phyloP scores from a whole-genome alignment of 768 basidiomycete genomes.

The Trichaptum fuscoviolaceum region DNA sequence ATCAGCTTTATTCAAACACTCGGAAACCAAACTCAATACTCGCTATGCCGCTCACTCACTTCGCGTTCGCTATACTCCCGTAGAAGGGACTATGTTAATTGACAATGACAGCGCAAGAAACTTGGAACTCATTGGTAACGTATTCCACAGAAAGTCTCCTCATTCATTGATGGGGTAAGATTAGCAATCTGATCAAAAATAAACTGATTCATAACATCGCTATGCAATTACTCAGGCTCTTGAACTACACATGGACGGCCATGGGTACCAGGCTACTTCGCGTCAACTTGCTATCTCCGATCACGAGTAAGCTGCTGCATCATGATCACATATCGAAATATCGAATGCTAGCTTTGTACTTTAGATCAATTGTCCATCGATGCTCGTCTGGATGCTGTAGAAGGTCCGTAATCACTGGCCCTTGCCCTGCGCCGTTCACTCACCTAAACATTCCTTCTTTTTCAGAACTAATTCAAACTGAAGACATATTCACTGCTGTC shows the following conservation, averaged over 20 bases:
- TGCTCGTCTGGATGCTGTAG: conserved; percentile 80
- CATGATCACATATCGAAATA: not conserved
- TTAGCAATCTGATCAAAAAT: not conserved
- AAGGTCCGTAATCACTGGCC: conserved; percentile 41
- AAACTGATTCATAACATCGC: not conserved
- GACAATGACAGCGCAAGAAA: conserved; percentile 86
- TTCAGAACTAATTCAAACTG: conserved; percentile 68
- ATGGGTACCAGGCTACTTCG: conserved; percentile 84
- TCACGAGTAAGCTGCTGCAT: conserved; percentile 45
- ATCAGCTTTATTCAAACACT: conserved; percentile 83
- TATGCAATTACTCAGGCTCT: conserved; percentile 34
- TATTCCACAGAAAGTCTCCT: conserved; percentile 54
- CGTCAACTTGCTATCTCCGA: conserved; percentile 76
- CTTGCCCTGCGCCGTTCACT: conserved; percentile 10
- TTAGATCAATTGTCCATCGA: conserved; percentile 62
- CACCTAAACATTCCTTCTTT: conserved; percentile 10
- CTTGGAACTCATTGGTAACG: conserved; percentile 83
- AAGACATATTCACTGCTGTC: conserved; percentile 66
- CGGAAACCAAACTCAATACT: conserved; percentile 63
- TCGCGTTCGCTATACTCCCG: conserved; percentile 67
- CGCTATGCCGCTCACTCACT: conserved; percentile 68
- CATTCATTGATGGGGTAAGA: conserved; percentile 79
- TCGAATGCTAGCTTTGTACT: conserved; percentile 9
- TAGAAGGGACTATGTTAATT: conserved; percentile 93
- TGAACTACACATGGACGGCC: conserved; percentile 83